Percentiles rank a stretch among this genome's conserved stretches.
Evolutionary conservation across 2,329 filamentous ascomycete genomes (phyloP).

Genomic region (Sarocladium strictum): DNA sequence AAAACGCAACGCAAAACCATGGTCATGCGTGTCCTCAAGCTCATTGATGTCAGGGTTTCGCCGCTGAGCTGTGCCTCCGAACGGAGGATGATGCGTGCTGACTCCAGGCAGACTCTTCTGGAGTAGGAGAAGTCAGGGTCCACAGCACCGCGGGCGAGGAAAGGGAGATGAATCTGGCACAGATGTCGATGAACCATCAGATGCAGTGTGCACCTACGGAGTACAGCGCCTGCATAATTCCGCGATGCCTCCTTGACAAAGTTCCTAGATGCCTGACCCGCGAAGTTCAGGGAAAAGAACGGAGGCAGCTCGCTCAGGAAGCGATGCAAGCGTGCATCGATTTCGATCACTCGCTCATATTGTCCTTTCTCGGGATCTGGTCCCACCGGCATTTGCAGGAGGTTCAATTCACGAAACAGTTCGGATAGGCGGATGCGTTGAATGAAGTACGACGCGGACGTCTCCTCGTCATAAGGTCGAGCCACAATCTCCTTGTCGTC

Average conservation of each 20-base stretch:
- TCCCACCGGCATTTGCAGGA: neutral
- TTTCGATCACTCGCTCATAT: neutral
- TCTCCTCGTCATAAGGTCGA: slow-evolving; percentile 28
- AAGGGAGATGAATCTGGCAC: slow-evolving; percentile 30
- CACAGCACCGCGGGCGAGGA: slow-evolving; percentile 25
- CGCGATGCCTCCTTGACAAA: neutral
- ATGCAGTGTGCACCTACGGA: slow-evolving; percentile 23
- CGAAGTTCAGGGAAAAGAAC: slow-evolving; percentile 1
- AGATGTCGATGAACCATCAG: slow-evolving; percentile 26
- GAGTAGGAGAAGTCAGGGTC: slow-evolving; percentile 27
- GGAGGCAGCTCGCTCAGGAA: slow-evolving; percentile 1
- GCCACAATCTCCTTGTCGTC: slow-evolving; percentile 15
- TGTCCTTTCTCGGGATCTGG: neutral
- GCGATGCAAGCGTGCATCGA: neutral
- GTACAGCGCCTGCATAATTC: neutral
- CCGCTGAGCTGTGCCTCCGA: slow-evolving; percentile 22
- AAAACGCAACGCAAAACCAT: slow-evolving; percentile 28
- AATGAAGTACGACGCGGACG: slow-evolving; percentile 37
- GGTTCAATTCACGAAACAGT: slow-evolving; percentile 24
- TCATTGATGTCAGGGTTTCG: slow-evolving; percentile 21
- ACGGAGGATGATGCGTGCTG: slow-evolving; percentile 24
- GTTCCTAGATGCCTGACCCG: neutral
- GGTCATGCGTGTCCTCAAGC: slow-evolving; percentile 22
- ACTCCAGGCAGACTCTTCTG: slow-evolving; percentile 23
- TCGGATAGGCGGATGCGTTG: slow-evolving; percentile 33